These are phyloP conservation scores for Tetrahymena malaccensis DNA, from an alignment of 73 alveolate species.

Conservation along the genomic window DNA sequence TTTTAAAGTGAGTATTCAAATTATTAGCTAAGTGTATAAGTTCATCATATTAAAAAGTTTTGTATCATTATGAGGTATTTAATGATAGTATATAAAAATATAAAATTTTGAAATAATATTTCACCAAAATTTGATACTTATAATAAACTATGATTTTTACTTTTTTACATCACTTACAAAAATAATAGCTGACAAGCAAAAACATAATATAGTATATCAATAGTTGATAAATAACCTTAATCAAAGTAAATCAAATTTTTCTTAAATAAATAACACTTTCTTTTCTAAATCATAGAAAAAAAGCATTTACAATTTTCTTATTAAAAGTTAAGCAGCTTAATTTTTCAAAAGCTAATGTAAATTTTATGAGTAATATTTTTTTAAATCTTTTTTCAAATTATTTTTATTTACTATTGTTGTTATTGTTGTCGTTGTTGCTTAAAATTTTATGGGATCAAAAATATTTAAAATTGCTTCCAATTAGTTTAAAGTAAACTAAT, in stretches of 20 bases:
- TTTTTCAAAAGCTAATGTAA: too few relatives aligned
- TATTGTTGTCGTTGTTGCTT: background rate
- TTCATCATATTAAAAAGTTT: background rate
- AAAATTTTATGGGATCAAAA: too few relatives aligned
- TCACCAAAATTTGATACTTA: background rate
- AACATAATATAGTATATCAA: too few relatives aligned
- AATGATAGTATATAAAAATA: background rate
- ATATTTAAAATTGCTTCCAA: background rate
- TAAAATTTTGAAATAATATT: too few relatives aligned
- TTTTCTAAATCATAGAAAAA: too few relatives aligned
- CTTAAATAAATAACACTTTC: background rate
- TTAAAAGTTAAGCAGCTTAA: background rate
- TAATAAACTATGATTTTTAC: too few relatives aligned
- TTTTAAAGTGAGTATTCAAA: background rate
- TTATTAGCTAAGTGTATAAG: background rate
- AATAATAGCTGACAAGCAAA: background rate
- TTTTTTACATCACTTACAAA: too few relatives aligned
- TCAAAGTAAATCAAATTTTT: background rate
- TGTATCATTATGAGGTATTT: too few relatives aligned
- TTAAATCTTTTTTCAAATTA: too few relatives aligned
- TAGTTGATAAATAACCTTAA: background rate
- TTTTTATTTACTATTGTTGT: too few relatives aligned
- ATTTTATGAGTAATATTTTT: background rate
- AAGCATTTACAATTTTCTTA: too few relatives aligned
- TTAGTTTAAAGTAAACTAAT: background rate